Conservation (phyloP, 1,284 basidiomycete genomes). For the Trametes hirsuta region DNA sequence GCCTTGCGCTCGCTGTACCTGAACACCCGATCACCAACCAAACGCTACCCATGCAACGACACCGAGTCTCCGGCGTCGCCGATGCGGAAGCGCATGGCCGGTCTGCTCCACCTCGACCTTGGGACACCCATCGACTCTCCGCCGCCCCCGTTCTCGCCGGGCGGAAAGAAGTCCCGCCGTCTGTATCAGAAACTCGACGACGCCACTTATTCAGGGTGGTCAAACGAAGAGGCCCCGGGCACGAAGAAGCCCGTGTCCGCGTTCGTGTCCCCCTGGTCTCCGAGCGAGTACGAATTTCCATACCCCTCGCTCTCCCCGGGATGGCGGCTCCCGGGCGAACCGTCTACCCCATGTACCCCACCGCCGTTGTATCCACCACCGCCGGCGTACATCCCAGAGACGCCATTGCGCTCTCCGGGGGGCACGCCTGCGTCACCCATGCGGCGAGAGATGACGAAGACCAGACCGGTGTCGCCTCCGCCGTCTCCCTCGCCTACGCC, state of each 20-base stretch:
- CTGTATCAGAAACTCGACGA: conserved; percentile 30
- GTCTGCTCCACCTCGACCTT: conserved; percentile 24
- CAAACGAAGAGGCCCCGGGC: conserved; percentile 14
- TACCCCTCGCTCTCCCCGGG: conserved; percentile 15
- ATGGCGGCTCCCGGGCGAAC: background rate
- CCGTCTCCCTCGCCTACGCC: conserved; percentile 16
- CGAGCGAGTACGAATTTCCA: conserved; percentile 29
- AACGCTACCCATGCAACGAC: conserved; percentile 13
- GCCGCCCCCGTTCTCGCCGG: conserved; percentile 14
- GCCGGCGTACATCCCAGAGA: conserved; percentile 25
- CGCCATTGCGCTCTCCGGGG: conserved; percentile 16
- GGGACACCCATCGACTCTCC: conserved; percentile 10
- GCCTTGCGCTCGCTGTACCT: background rate
- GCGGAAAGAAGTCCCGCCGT: conserved; percentile 13
- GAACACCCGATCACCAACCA: conserved; percentile 6
- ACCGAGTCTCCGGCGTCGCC: conserved; percentile 7
- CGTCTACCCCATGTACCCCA: background rate
- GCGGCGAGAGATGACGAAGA: background rate
- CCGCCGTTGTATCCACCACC: conserved; percentile 28
- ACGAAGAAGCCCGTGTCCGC: conserved; percentile 27
- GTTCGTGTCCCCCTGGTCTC: conserved; percentile 34
- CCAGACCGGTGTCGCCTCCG: background rate
- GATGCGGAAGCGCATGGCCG: conserved; percentile 17
- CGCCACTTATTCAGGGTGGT: conserved; percentile 19
- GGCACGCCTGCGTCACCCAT: conserved; percentile 8